Conservation (phyloP, 2,329 filamentous ascomycete species). For the Ascosphaera acerosa region DNA sequence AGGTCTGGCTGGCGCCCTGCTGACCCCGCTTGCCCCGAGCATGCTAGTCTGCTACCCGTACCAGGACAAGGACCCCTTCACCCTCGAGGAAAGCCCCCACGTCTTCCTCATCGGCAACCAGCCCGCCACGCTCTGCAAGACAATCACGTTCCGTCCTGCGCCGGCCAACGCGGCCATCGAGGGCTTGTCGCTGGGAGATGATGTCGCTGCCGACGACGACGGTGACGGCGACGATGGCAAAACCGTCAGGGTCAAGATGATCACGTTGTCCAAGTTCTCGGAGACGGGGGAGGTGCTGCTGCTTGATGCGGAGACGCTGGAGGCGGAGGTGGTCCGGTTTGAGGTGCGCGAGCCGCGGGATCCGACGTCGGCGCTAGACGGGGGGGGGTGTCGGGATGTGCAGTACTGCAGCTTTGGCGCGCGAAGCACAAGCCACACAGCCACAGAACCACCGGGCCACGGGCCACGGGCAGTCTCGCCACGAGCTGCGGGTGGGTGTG, state of each 20-base stretch:
- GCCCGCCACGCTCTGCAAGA: conserved; percentile 45
- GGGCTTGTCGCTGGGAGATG: conserved; percentile 11
- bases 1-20: background rate
- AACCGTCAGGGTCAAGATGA: conserved; percentile 45
- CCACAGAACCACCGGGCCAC: too few species aligned
- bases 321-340: conserved; percentile 44
- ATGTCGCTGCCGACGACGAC: conserved; percentile 12
- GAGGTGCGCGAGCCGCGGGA: conserved; percentile 12
- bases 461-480: too few species aligned
- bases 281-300: conserved; percentile 57
- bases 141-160: conserved; percentile 28
- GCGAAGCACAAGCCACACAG: too few species aligned
- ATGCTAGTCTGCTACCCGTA: conserved; percentile 73
- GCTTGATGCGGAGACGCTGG: conserved; percentile 63
- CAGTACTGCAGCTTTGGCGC: too few species aligned
- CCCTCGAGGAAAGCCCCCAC: conserved; percentile 65
- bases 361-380: too few species aligned
- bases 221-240: conserved; percentile 19
- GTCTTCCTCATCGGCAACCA: conserved; percentile 79
- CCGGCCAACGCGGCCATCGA: conserved; percentile 3
- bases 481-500: too few species aligned
- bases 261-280: conserved; percentile 65
- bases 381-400: too few species aligned
- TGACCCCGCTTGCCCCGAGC: too few species aligned
- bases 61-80: conserved; percentile 77